Base-by-base conservation (phyloP, 768 basidiomycete genomes). In the Leccinum imitatum region DNA sequence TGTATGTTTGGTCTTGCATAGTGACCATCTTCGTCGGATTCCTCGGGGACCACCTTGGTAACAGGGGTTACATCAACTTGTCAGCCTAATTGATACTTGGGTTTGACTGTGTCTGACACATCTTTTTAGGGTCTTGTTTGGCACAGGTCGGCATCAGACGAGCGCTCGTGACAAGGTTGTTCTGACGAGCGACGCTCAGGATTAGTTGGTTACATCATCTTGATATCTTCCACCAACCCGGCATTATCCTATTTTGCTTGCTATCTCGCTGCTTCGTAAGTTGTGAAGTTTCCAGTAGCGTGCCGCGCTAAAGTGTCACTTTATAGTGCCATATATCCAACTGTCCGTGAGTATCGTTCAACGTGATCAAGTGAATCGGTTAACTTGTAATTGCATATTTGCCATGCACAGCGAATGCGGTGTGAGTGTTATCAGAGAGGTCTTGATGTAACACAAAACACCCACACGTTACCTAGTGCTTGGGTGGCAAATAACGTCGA, bases 401-500 rank as follows among this genome's bases (percentile, higher is more conserved):
- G 14, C 7, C 21, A n/a, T 54, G 52, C 14, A 25, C 54, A 81
- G 80, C 80, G 31, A 82, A 81, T 63, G 81, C 82, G 21, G 80
- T 84, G 83, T 84, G 67, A 71, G 79, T 69, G 4, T 30, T 48
- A 39, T 35, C 19, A 10, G 19, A 19, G 41, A 46, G 44, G 5
- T 6, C 25, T 69, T 65, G 62, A 53, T 61, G 66, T 55, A 35
- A 44, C 19, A 37, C 7, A 15, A 14, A 31, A 41, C 17, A 17
- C 41, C 30, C 13, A 59, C 31, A 30, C 30, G 11, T 52, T 70
- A 63, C 59, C 50, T 50, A 84, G 86, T 5, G 85, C 88, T 31
- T 91, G 88, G 88, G 82, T 88, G 17, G 84, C 85, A 17, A 81
- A 85, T 56, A 90, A 89, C 59, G 79, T 85, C 44, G 90, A 91